Conservation (phyloP, 1,284 basidiomycete genomes). For the Rhodotorula sp. region DNA sequence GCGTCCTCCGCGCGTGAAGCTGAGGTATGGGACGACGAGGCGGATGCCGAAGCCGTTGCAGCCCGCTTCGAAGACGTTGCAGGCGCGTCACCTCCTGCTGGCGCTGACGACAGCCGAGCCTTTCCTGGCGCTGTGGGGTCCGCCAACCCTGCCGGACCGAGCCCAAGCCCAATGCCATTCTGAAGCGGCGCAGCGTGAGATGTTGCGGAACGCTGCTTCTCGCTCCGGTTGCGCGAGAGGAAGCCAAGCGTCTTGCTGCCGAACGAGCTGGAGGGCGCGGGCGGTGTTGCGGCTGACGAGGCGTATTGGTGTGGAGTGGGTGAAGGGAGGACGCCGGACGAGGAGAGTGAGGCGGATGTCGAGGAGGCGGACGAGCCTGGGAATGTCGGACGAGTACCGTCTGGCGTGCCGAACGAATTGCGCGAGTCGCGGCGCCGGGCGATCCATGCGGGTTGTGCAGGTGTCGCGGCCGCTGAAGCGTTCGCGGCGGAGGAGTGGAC, state of each 20-base stretch:
- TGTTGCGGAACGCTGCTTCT: background rate
- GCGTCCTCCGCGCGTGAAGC: background rate
- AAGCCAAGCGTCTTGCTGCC: conserved; percentile 9
- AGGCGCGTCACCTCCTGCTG: background rate
- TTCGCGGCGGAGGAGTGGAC: background rate
- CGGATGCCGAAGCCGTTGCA: background rate
- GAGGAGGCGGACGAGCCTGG: conserved; percentile 1
- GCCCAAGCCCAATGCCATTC: conserved; percentile 7
- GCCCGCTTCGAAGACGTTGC: background rate
- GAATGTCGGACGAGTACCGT: background rate
- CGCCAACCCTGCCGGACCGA: conserved; percentile 3
- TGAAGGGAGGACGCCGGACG: conserved; percentile 1
- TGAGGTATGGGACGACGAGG: too few species aligned
- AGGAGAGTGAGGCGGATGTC: background rate
- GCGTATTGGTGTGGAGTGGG: background rate
- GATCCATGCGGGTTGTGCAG: background rate
- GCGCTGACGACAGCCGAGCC: conserved; percentile 1
- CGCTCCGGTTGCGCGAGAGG: conserved; percentile 10
- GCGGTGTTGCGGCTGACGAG: background rate
- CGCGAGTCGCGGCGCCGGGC: conserved; percentile 5
- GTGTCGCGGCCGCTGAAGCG: background rate
- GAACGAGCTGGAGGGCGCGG: conserved; percentile 7
- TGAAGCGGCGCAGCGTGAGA: conserved; percentile 1
- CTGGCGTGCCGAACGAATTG: background rate
- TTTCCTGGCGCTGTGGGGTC: background rate